Evolutionary conservation across 1,284 basidiomycete species (phyloP).

Genomic region (Grifola frondosa): DNA sequence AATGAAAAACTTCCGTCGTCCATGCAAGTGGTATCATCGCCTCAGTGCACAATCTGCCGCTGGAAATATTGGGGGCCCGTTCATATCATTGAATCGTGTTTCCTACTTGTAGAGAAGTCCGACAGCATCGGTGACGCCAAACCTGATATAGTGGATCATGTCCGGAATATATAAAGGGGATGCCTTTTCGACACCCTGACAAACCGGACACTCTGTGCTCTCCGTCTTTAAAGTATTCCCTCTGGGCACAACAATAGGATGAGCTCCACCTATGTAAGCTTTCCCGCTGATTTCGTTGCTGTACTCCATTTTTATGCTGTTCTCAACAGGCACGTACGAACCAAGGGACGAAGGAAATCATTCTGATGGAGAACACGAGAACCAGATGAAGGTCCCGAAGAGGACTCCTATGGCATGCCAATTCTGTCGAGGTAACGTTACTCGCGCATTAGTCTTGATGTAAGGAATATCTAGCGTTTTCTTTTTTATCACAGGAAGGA

Average conservation of each 20-base stretch:
- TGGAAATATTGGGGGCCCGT: too few species aligned
- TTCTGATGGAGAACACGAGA: conserved; percentile 18
- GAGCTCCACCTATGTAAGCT: conserved; percentile 18
- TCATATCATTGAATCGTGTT: too few species aligned
- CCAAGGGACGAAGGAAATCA: conserved; percentile 13
- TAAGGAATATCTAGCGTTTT: conserved; percentile 7
- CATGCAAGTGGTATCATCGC: too few species aligned
- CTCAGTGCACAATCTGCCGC: too few species aligned
- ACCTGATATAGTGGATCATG: conserved; percentile 9
- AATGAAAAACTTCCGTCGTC: too few species aligned
- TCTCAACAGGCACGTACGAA: conserved; percentile 4
- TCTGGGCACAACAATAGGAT: conserved; percentile 7
- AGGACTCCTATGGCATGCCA: conserved; percentile 31
- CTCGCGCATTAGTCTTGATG: not conserved
- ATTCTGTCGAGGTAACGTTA: conserved; percentile 28
- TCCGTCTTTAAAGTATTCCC: not conserved
- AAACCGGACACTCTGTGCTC: too few species aligned
- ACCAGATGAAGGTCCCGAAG: conserved; percentile 21
- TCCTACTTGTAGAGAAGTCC: too few species aligned
- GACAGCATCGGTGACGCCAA: conserved; percentile 13
- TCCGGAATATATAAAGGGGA: conserved; percentile 13
- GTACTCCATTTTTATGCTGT: not conserved
- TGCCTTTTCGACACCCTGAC: conserved; percentile 2
- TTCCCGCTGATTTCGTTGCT: not conserved
- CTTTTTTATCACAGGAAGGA: conserved; percentile 23